Conservation (phyloP, 2,329 filamentous ascomycete species). For the Immersiporthe knoxdaviesiana region DNA sequence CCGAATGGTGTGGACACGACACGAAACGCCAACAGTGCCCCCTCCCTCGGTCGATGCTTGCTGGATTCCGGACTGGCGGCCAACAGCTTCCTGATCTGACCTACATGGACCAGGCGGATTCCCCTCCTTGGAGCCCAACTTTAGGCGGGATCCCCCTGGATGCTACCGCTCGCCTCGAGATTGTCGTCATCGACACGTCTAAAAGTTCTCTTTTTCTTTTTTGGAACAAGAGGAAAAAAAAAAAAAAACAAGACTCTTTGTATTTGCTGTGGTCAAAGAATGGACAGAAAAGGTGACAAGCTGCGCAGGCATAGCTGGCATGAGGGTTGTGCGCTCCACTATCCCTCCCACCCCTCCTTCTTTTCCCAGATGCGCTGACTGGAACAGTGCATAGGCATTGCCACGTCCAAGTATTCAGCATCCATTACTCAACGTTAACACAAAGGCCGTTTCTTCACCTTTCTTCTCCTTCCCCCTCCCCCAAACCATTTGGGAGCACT, state of each 20-base stretch:
- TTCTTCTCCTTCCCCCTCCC: not conserved
- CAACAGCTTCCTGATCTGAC: slow-evolving; percentile 3
- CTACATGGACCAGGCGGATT: slow-evolving; percentile 1
- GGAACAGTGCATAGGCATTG: not conserved
- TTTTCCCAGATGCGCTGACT: not conserved
- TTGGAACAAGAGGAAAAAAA: too few relatives aligned
- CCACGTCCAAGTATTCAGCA: not conserved
- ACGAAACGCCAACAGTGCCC: not conserved
- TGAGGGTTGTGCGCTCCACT: not conserved
- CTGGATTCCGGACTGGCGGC: not conserved
- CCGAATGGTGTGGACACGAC: slow-evolving; percentile 3
- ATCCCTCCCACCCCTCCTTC: too few relatives aligned
- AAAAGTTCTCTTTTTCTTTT: too few relatives aligned
- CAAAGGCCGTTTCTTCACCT: not conserved
- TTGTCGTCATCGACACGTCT: slow-evolving; percentile 1
- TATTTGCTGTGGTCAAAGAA: not conserved
- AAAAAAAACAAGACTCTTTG: too few relatives aligned
- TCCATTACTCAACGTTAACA: not conserved
- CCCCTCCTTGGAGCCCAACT: not conserved
- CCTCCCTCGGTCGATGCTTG: not conserved
- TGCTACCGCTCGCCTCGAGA: not conserved
- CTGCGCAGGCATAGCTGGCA: not conserved
- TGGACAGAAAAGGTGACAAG: not conserved
- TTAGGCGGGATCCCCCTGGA: not conserved
- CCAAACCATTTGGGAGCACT: not conserved